Conservation (phyloP, 192 early-diverging fungal species). For the Allomyces macrogynus region DNA sequence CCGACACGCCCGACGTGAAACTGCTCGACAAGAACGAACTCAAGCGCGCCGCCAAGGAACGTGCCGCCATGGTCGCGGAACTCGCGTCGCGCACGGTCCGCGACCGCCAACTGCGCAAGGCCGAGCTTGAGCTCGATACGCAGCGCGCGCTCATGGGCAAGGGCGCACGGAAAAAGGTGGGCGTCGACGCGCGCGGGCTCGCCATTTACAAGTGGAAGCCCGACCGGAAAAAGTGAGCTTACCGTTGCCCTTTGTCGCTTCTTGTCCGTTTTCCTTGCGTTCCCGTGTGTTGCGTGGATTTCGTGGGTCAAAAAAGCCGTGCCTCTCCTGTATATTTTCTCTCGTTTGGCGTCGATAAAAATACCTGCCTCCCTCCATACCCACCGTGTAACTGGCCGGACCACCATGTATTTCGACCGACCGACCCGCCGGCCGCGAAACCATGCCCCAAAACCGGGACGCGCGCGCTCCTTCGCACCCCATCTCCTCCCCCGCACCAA, state of each 20-base stretch:
- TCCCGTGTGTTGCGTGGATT: too few species aligned
- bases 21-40: conserved; percentile 1
- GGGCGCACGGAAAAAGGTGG: conserved; percentile 59
- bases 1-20: conserved; percentile 1
- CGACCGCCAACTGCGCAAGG: conserved; percentile 46
- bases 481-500: too few species aligned
- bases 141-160: conserved; percentile 63
- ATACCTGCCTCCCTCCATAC: too few species aligned
- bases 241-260: neutral
- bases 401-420: too few species aligned
- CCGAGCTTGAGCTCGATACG: conserved; percentile 55
- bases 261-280: too few species aligned
- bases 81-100: conserved; percentile 50
- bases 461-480: too few species aligned
- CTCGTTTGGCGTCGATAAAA: too few species aligned
- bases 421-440: too few species aligned
- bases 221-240: conserved; percentile 4
- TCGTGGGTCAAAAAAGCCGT: too few species aligned
- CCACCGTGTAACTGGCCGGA: too few species aligned
- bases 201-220: conserved; percentile 75
- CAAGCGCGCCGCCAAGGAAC: conserved; percentile 18
- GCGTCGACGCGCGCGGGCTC: conserved; percentile 56
- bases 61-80: conserved; percentile 38
- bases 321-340: too few species aligned
- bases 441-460: too few species aligned